A percentile compares a stretch with the other conserved stretches of the same genome.
Conservation (phyloP, 2,329 filamentous ascomycete genomes). For the Teratosphaeria viscida region DNA sequence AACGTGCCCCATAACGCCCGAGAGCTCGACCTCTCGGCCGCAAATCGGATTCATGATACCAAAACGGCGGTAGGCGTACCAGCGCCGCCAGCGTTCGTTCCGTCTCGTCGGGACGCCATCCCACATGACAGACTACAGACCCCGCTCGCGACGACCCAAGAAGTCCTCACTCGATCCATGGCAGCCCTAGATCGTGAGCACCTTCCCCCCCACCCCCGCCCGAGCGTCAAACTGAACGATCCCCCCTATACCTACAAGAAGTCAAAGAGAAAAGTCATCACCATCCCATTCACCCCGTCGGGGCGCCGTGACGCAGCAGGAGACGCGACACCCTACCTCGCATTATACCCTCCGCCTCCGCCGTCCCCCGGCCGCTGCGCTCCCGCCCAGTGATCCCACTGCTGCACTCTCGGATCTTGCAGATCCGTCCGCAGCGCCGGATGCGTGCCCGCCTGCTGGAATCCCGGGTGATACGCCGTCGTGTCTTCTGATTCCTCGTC, state of each 20-base stretch:
- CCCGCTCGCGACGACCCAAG: background rate
- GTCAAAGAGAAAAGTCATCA: background rate
- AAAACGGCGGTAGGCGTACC: too few relatives aligned
- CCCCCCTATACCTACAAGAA: background rate
- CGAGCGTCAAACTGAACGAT: background rate
- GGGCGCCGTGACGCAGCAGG: background rate
- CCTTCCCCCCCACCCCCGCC: background rate
- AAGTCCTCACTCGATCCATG: background rate
- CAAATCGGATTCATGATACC: too few relatives aligned
- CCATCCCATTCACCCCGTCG: background rate
- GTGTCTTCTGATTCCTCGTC: slow-evolving; percentile 7
- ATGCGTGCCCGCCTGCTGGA: slow-evolving; percentile 1
- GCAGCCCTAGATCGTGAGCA: background rate
- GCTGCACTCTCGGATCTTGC: background rate
- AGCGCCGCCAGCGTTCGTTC: background rate
- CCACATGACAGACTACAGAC: background rate
- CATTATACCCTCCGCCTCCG: background rate
- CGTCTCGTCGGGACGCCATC: too few relatives aligned
- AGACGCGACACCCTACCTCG: background rate
- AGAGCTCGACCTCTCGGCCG: too few relatives aligned
- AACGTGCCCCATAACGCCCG: too few relatives aligned
- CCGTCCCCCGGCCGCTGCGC: background rate
- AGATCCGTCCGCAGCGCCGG: slow-evolving; percentile 2
- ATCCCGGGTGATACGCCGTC: slow-evolving; percentile 15
- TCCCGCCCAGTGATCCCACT: slow-evolving; percentile 8